phyloP scores from a whole-genome alignment of 805 yeast genomes.

The Kurtzmaniella fragi region DNA sequence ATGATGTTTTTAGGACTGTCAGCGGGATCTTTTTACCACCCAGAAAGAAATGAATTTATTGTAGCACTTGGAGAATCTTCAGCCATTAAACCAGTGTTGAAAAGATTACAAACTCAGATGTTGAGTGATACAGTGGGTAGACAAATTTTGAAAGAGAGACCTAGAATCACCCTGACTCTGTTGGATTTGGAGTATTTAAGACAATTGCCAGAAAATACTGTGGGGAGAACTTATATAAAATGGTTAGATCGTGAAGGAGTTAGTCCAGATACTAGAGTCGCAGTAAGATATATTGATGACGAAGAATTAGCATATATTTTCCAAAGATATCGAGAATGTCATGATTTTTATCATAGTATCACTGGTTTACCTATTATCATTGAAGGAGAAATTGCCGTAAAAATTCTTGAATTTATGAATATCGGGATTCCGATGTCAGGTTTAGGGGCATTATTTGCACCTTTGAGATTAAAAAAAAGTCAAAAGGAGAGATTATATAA shows the following conservation, averaged over 20 bases:
- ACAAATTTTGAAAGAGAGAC: constrained; percentile 69
- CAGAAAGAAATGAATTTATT: constrained; percentile 68
- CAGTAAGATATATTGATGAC: constrained; percentile 82
- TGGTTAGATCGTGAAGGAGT: constrained; percentile 88
- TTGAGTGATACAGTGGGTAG: constrained; percentile 72
- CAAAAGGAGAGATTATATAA: constrained; percentile 62
- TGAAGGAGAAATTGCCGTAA: constrained; percentile 95
- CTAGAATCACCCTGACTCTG: constrained; percentile 72
- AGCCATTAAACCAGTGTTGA: constrained; percentile 66
- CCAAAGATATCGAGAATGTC: constrained; percentile 93
- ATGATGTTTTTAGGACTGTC: constrained; percentile 70
- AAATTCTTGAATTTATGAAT: constrained; percentile 87
- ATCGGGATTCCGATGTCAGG: constrained; percentile 95
- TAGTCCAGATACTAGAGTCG: constrained; percentile 88
- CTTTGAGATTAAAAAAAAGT: constrained; percentile 60
- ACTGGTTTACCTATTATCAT: constrained; percentile 85
- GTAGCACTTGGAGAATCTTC: constrained; percentile 89
- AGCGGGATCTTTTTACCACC: constrained; percentile 70
- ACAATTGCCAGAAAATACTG: constrained; percentile 56
- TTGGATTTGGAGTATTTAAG: constrained; percentile 60
- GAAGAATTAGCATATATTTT: constrained; percentile 89
- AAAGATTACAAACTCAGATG: constrained; percentile 65
- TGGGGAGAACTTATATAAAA: constrained; percentile 73
- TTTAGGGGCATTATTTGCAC: constrained; percentile 85
- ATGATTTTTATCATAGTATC: constrained; percentile 92